Evolutionary conservation across 768 basidiomycete species (phyloP).

Genomic region (Leccinum rimulosum): DNA sequence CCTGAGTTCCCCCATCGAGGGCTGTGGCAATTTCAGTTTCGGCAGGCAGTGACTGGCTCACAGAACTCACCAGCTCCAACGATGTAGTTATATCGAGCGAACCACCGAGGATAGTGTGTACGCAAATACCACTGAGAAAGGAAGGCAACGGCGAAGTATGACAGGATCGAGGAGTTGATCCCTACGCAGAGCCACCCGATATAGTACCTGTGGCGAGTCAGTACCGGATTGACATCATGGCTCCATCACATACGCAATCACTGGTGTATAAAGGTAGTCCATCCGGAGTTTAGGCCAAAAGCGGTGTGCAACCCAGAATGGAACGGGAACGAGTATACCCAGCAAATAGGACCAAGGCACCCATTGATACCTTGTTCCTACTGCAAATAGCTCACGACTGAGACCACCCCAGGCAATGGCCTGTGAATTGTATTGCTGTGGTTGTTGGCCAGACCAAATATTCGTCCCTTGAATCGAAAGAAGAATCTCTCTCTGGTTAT

Average conservation of each 20-base stretch:
- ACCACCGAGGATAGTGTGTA: slow-evolving; percentile 61
- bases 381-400: slow-evolving; percentile 33
- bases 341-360: slow-evolving; percentile 40
- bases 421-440: slow-evolving; percentile 31
- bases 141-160: slow-evolving; percentile 50
- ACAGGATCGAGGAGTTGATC: slow-evolving; percentile 50
- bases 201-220: slow-evolving; percentile 30
- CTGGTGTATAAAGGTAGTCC: slow-evolving; percentile 34
- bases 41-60: not conserved
- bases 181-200: slow-evolving; percentile 49
- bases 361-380: slow-evolving; percentile 34
- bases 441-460: slow-evolving; percentile 33
- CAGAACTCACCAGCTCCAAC: slow-evolving; percentile 49
- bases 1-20: slow-evolving; percentile 42
- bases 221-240: not conserved
- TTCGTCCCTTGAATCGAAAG: slow-evolving; percentile 53
- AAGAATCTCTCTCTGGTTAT: slow-evolving; percentile 49
- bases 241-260: slow-evolving; percentile 23
- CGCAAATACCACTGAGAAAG: slow-evolving; percentile 61
- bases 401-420: slow-evolving; percentile 44
- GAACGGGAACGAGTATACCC: slow-evolving; percentile 37
- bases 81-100: slow-evolving; percentile 64
- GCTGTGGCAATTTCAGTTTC: slow-evolving; percentile 15
- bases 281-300: slow-evolving; percentile 32
- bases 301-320: slow-evolving; percentile 40